Evolutionary conservation across 306 rosid genomes (phyloP).

Genomic region (Gillenia trifoliata): DNA sequence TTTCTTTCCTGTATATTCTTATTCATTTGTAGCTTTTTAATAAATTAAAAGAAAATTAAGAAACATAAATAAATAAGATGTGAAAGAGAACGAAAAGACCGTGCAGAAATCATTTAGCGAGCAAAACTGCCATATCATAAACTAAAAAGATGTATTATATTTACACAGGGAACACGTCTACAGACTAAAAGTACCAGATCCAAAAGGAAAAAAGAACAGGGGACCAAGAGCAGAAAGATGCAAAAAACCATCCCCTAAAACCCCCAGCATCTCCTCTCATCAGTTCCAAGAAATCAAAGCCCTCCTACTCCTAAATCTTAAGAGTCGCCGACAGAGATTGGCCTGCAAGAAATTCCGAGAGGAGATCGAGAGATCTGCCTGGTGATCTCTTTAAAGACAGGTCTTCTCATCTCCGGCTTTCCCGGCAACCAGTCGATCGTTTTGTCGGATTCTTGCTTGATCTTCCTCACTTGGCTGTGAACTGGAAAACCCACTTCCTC

Average conservation of each 20-base stretch:
- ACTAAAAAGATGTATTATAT: neutral
- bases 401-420: constrained; percentile 56
- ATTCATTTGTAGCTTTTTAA: no score
- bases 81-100: no score
- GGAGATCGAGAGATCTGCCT: constrained; percentile 74
- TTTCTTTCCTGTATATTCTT: no score
- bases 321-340: constrained; percentile 56
- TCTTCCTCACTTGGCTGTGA: constrained; percentile 76
- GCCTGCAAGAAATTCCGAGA: constrained; percentile 53
- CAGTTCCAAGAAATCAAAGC: neutral
- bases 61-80: no score
- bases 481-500: constrained; percentile 35
- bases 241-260: neutral
- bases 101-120: neutral
- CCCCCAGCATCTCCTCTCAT: neutral
- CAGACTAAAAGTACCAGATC: neutral
- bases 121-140: neutral
- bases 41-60: no score
- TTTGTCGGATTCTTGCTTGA: constrained; percentile 72
- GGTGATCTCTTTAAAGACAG: constrained; percentile 40
- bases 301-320: constrained; percentile 14
- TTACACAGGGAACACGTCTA: constrained; percentile 7
- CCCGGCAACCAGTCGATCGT: constrained; percentile 46
- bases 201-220: neutral
- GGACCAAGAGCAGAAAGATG: constrained; percentile 7